phyloP scores from a whole-genome alignment of 1,284 basidiomycete genomes.

The Macrocystidia cucumis region DNA sequence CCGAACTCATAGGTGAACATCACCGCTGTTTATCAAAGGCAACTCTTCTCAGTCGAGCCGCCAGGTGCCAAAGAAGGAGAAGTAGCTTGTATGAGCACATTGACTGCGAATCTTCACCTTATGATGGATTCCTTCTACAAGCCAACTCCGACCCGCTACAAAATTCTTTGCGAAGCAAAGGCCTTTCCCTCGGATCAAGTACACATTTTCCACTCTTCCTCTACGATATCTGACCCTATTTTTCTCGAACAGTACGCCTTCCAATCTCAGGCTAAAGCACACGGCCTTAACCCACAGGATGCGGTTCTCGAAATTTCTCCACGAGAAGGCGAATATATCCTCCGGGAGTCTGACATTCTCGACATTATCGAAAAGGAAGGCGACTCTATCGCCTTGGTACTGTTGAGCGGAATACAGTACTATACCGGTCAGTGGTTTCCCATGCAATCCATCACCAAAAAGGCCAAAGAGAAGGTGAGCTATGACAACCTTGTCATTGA shows the following conservation, averaged over 20 bases:
- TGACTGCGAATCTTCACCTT: conserved; percentile 93
- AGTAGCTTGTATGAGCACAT: conserved; percentile 89
- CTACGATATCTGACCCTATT: conserved; percentile 6
- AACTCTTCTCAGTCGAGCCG: conserved; percentile 12
- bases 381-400: conserved; percentile 74
- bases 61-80: conserved; percentile 82
- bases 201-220: conserved; percentile 3
- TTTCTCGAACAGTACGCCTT: conserved; percentile 76
- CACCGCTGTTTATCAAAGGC: conserved; percentile 2
- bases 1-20: conserved; percentile 72
- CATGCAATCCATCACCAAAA: conserved; percentile 76
- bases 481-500: conserved; percentile 3
- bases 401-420: conserved; percentile 91
- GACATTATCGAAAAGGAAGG: conserved; percentile 69
- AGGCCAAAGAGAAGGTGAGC: conserved; percentile 72
- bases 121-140: conserved; percentile 94
- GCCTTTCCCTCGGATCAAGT: conserved; percentile 97
- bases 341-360: conserved; percentile 89
- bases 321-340: conserved; percentile 76
- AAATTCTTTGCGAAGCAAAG: conserved; percentile 91
- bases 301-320: conserved; percentile 80
- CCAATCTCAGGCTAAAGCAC: conserved; percentile 77
- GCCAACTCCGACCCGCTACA: conserved; percentile 77
- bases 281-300: conserved; percentile 70
- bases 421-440: conserved; percentile 97